Conservation (phyloP, 495 filamentous ascomycete genomes). For the Annulohypoxylon bovei region DNA sequence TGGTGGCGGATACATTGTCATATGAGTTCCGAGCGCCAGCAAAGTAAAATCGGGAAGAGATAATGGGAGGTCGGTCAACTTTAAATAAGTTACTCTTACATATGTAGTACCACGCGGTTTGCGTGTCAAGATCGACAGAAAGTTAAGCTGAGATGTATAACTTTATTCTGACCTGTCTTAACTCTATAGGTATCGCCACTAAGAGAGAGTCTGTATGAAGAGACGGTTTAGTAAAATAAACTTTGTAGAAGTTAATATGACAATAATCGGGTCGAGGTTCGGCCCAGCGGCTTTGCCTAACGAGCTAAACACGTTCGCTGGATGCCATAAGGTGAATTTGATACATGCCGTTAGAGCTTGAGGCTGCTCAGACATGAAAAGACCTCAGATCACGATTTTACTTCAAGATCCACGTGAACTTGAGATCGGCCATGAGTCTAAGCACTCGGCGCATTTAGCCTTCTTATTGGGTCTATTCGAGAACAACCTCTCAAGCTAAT, state of each 20-base stretch:
- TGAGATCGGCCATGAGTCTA: not conserved
- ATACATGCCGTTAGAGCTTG: not conserved
- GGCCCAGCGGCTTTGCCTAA: not conserved
- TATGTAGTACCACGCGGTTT: not conserved
- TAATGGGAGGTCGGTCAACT: not conserved
- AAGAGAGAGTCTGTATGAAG: not conserved
- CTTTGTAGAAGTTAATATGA: not conserved
- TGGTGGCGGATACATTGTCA: not conserved
- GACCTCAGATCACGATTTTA: not conserved
- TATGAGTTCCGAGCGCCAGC: not conserved
- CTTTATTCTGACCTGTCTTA: not conserved
- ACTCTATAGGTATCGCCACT: not conserved
- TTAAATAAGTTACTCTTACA: not conserved
- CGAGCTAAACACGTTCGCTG: not conserved
- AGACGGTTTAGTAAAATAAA: not conserved
- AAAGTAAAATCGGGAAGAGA: not conserved
- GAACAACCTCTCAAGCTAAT: not conserved
- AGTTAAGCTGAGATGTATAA: not conserved
- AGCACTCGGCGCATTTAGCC: not conserved
- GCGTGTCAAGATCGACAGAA: not conserved
- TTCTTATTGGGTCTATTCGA: not conserved
- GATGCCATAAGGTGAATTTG: not conserved
- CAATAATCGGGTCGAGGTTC: not conserved
- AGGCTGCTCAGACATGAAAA: not conserved
- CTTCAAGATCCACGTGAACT: not conserved